Evolutionary conservation across 768 basidiomycete species (phyloP), one percentile per base, ranked within the genome.

Genomic region (Mrakia frigida): DNA sequence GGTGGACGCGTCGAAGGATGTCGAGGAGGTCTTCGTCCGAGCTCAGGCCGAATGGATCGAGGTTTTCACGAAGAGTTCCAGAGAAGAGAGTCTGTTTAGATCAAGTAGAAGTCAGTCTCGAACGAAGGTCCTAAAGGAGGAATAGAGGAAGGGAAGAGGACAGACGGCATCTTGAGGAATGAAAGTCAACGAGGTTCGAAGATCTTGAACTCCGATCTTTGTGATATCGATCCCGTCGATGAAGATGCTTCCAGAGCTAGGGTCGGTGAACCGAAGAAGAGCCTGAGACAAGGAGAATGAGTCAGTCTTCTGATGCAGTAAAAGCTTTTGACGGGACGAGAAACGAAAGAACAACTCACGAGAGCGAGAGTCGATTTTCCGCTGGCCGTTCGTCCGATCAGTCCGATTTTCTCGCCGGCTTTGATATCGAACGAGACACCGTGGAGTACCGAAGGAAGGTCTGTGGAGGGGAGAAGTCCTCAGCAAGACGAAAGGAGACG

Each of bases 401-500:
- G 85, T 1, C 90, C 90, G 76, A 91, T 86, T 46, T 91, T 87
- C 82, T 93, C 92, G 23, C 88, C 83, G 0, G 90, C 87, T 5
- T 87, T 87, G 25, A 95, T 84, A 0, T 86, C 82, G 83, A 91
- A 94, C 3, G 91, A 91, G 18, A 91, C 72, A 52, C 87, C 86
- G 76, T 90, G 90, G 39, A 95, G 85, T 0, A 94, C 92, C 0
- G 90, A 85, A 0, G 93, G 93, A 18, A 95, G 86, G 67, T 93
- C 92, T 56, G 56, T 3, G n/a, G 13, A 56, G 25, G 52, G 23
- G 18, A 21, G 52, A 56, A n/a, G 23, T 25, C 25, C 1, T 56
- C 28, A 25, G 28, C 6, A 25, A 56, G n/a, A 28, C 56, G 28
- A 25, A 14, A n/a, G 56, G 28, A 0, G n/a, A 28, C n/a, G n/a